phyloP scores from a whole-genome alignment of 805 yeast species.

The Lachancea sp. region DNA sequence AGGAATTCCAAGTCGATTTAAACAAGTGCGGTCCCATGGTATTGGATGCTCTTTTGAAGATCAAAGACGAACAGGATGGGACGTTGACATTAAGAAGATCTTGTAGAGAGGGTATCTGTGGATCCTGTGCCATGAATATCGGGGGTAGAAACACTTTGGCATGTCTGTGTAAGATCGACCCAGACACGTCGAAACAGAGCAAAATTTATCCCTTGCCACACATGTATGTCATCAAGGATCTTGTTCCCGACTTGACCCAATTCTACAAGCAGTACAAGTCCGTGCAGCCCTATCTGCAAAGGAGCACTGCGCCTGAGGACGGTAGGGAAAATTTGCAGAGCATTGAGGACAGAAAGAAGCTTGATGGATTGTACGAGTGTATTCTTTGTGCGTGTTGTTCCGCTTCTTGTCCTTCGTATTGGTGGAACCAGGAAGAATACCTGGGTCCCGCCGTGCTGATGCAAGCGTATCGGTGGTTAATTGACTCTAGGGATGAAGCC shows the following conservation, averaged over 20 bases:
- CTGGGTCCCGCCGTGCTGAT: constrained; percentile 97
- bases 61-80: constrained; percentile 94
- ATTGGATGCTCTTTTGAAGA: constrained; percentile 86
- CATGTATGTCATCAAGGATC: constrained; percentile 94
- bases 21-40: constrained; percentile 97
- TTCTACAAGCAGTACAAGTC: constrained; percentile 98
- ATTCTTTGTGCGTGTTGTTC: constrained; percentile 98
- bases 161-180: constrained; percentile 89
- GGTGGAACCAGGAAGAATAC: constrained; percentile 99
- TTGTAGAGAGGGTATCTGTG: constrained; percentile 99
- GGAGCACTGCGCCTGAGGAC: constrained; percentile 67
- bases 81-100: constrained; percentile 95
- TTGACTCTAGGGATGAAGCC: constrained; percentile 95
- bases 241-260: constrained; percentile 95
- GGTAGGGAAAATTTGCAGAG: constrained; percentile 91
- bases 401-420: constrained; percentile 97
- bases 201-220: constrained; percentile 97
- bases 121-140: constrained; percentile 99
- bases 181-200: constrained; percentile 61
- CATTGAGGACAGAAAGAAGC: constrained; percentile 87
- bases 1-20: constrained; percentile 77
- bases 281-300: constrained; percentile 92
- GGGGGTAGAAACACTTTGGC: constrained; percentile 97
- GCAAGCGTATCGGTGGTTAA: constrained; percentile 99
- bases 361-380: constrained; percentile 96